phyloP scores from a whole-genome alignment of 306 rosid genomes.

The Lupinus albus region DNA sequence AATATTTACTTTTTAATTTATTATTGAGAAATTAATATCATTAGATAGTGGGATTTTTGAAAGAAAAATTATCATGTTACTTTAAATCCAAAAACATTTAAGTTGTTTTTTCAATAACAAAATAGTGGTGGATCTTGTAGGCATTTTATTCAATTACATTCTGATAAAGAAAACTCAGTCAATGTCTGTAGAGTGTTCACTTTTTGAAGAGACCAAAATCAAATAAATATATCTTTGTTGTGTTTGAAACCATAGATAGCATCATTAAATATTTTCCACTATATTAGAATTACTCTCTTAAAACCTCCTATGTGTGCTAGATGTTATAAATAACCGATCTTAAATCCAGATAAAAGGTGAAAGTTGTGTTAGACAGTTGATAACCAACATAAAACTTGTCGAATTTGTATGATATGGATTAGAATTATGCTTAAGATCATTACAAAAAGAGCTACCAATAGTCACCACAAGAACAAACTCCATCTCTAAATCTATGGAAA shows the following conservation, averaged over 20 bases:
- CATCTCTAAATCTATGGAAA: slow-evolving; percentile 78
- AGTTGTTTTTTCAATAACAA: neutral
- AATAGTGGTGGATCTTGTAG: neutral
- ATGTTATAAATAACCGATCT: too few species aligned
- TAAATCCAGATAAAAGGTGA: too few species aligned
- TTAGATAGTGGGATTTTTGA: too few species aligned
- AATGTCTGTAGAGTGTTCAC: neutral
- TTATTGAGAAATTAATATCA: too few species aligned
- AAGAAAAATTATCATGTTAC: too few species aligned
- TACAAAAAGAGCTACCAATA: slow-evolving; percentile 70
- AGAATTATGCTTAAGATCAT: too few species aligned
- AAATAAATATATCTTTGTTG: neutral
- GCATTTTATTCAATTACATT: neutral
- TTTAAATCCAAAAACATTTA: too few species aligned
- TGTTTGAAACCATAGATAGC: slow-evolving; percentile 20
- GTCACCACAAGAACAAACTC: slow-evolving; percentile 88
- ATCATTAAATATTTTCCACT: slow-evolving; percentile 34
- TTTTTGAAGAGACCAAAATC: neutral
- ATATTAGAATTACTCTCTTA: neutral
- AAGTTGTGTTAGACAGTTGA: too few species aligned
- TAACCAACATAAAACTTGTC: too few species aligned
- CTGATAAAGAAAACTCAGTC: neutral
- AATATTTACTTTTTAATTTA: too few species aligned
- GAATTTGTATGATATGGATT: too few species aligned
- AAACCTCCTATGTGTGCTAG: too few species aligned